Conservation (phyloP, 495 filamentous ascomycete genomes). For the Aspergillus mulundensis region DNA sequence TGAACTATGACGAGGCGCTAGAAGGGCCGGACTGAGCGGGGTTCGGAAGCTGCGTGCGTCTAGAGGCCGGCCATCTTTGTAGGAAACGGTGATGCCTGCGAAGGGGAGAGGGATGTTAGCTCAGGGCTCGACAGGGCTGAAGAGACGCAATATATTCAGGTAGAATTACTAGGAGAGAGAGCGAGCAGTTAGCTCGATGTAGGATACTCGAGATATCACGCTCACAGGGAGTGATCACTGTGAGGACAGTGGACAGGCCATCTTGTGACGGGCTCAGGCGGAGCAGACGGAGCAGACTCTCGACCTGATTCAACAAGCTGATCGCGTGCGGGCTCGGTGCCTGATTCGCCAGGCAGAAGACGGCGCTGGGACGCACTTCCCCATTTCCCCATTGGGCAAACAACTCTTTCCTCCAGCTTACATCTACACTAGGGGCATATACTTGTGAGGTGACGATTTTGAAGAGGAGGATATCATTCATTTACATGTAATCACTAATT, state of each 20-base stretch:
- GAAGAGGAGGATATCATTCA: not conserved
- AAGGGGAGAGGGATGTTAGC: not conserved
- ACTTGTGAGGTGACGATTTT: not conserved
- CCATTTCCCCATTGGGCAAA: not conserved
- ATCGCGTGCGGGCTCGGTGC: slow-evolving; percentile 17
- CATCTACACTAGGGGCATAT: not conserved
- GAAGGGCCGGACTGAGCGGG: not conserved
- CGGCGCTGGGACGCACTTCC: slow-evolving; percentile 11
- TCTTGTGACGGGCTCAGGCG: not conserved
- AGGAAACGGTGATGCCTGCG: slow-evolving; percentile 11
- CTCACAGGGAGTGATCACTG: not conserved
- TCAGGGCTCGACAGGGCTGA: not conserved
- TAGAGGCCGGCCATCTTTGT: slow-evolving; percentile 12
- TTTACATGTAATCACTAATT: slow-evolving; percentile 10
- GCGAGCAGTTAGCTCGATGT: not conserved
- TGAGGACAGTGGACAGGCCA: not conserved
- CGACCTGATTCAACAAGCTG: slow-evolving; percentile 10
- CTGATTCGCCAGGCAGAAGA: slow-evolving; percentile 15
- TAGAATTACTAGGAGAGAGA: not conserved
- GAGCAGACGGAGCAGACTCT: not conserved
- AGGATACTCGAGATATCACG: not conserved
- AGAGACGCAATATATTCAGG: not conserved
- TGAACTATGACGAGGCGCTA: not conserved
- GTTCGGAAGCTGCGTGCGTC: not conserved
- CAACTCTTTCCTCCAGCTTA: not conserved